phyloP scores from a whole-genome alignment of 352 stramenopile species.

The Pythium graminicola region DNA sequence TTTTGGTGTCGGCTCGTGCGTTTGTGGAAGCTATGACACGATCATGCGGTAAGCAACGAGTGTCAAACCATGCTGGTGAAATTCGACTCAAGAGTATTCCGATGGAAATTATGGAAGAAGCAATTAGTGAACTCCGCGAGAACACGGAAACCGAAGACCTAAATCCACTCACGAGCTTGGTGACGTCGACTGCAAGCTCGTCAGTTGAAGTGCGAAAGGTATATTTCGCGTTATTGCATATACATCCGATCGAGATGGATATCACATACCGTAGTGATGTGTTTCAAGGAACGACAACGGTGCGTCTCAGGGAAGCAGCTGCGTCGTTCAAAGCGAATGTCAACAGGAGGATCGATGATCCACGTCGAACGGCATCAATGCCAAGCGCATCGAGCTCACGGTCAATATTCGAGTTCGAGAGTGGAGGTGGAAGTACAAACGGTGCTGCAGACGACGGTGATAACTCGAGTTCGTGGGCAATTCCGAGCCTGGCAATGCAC shows the following conservation, averaged over 20 bases:
- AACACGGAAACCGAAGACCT: slow-evolving; percentile 74
- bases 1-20: slow-evolving; percentile 60
- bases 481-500: slow-evolving; percentile 84
- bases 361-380: slow-evolving; percentile 32
- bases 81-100: slow-evolving; percentile 79
- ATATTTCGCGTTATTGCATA: slow-evolving; percentile 84
- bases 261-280: slow-evolving; percentile 87
- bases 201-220: slow-evolving; percentile 74
- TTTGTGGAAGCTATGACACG: slow-evolving; percentile 64
- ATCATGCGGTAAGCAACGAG: slow-evolving; percentile 57
- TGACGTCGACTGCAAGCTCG: slow-evolving; percentile 54
- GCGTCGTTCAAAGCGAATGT: slow-evolving; percentile 23
- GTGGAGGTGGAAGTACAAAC: background rate
- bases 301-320: slow-evolving; percentile 50
- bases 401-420: slow-evolving; percentile 30
- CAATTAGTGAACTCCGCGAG: slow-evolving; percentile 66
- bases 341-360: slow-evolving; percentile 25
- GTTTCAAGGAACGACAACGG: slow-evolving; percentile 58
- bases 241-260: slow-evolving; percentile 83
- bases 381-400: slow-evolving; percentile 20
- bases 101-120: slow-evolving; percentile 75
- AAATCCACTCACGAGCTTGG: slow-evolving; percentile 68
- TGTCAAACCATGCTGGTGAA: slow-evolving; percentile 63
- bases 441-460: slow-evolving; percentile 36
- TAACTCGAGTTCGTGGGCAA: slow-evolving; percentile 56